These are phyloP conservation scores for Cephalotrichum gorgonifer DNA, from an alignment of 2,329 filamentous ascomycete species.

Conservation along the genomic window DNA sequence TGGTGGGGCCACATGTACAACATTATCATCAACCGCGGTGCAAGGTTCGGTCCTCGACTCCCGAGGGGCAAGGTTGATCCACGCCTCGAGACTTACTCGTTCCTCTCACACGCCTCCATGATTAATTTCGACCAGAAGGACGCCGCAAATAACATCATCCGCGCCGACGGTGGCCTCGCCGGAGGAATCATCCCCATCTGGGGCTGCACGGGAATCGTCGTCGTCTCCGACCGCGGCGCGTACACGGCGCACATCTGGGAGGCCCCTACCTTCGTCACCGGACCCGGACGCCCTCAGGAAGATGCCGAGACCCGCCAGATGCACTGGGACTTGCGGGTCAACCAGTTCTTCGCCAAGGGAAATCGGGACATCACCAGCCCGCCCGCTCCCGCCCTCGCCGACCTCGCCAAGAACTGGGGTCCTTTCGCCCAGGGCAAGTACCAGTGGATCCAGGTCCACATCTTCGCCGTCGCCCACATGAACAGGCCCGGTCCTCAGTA, in stretches of 20 bases:
- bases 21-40: background rate
- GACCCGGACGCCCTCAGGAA: background rate
- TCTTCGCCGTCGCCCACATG: background rate
- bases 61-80: background rate
- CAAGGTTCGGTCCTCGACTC: background rate
- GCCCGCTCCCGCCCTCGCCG: background rate
- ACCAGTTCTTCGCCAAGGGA: background rate
- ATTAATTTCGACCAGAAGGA: background rate
- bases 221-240: background rate
- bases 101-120: background rate
- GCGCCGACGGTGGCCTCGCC: background rate
- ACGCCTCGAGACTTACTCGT: background rate
- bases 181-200: constrained; percentile 1
- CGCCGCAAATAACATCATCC: background rate
- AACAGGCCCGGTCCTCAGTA: background rate
- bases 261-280: background rate
- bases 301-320: background rate
- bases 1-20: background rate
- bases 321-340: constrained; percentile 1
- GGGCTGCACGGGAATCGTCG: constrained; percentile 1
- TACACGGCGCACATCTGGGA: constrained; percentile 4
- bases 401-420: background rate
- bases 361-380: background rate
- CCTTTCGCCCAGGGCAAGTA: background rate
- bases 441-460: background rate